Base-by-base conservation (phyloP, 2,329 filamentous ascomycete genomes). In the Colletotrichum costaricense region DNA sequence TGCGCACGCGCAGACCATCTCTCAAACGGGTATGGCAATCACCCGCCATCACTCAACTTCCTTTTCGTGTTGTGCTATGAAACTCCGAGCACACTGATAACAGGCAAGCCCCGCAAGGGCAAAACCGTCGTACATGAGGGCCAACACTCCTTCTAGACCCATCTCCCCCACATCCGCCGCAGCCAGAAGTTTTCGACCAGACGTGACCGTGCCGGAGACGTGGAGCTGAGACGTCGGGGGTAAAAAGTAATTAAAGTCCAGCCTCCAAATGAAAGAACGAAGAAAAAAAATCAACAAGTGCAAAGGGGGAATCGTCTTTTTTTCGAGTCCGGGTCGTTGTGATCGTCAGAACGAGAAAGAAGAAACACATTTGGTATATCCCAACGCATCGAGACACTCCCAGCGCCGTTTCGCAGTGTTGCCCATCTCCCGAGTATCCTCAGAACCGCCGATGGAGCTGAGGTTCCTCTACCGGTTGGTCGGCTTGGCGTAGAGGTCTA, bases 401-500 rank as follows among this genome's bases (percentile, higher is more conserved):
- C 71, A 63, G 70, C 67, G 70, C 70, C 70, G 70, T 64, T 73
- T 73, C 66, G 66, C 59, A 73, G 70, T 69, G 67, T 73, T 68
- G 74, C 66, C 63, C 67, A 59, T 64, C 70, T 75, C 66, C 57
- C 62, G 69, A 67, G 68, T 71, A 73, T 72, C 64, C 64, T 74
- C 75, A 70, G 64, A 75, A 57, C 70, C 73, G 69, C 72, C 69
- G 68, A 75, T 67, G 60, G 71, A 63, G 70, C 73, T 76, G 78
- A 24, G n/a, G 76, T 63, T 63, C 67, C 69, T 72, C 68, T 82
- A 84, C 81, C 83, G 81, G 78, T 80, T 80, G 78, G 81, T 84
- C 69, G 78, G 77, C 64, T 80, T 84, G 72, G 79, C 75, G 75
- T 83, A 83, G 67, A 84, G 81, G 77, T 85, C 83, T 82, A 76